Evolutionary conservation across 73 alveolate species (phyloP).

Genomic region (Paramecium caudatum): DNA sequence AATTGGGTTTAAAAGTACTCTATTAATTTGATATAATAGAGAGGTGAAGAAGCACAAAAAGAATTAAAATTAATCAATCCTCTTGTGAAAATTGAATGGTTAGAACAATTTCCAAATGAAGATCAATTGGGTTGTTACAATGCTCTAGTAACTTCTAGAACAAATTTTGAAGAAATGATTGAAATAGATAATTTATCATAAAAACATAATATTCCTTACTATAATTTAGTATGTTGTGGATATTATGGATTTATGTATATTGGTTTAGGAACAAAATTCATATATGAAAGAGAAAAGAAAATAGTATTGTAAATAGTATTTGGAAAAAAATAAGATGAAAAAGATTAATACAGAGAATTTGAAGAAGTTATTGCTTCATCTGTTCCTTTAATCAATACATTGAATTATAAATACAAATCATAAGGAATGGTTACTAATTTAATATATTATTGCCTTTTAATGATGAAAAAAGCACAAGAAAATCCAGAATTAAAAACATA

Average conservation of each 20-base stretch:
- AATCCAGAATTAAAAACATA: constrained; percentile 14
- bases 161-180: constrained; percentile 54
- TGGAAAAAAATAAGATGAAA: constrained; percentile 8
- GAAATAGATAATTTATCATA: constrained; percentile 43
- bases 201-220: constrained; percentile 66
- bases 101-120: not conserved
- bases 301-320: not conserved
- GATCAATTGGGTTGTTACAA: not conserved
- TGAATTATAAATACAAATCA: not conserved
- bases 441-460: constrained; percentile 20
- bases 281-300: constrained; percentile 13
- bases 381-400: not conserved
- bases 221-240: constrained; percentile 73
- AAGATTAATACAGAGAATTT: constrained; percentile 32
- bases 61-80: constrained; percentile 69
- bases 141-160: constrained; percentile 46
- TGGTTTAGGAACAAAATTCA: constrained; percentile 61
- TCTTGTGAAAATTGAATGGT: constrained; percentile 36
- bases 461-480: constrained; percentile 55
- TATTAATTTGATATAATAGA: constrained; percentile 15
- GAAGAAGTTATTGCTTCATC: constrained; percentile 55
- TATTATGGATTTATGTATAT: constrained; percentile 68
- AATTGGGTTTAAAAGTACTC: constrained; percentile 69
- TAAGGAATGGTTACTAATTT: not conserved
- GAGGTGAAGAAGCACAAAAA: constrained; percentile 68